Evolutionary conservation across 768 basidiomycete species (phyloP).

Genomic region (Termitomyces bulborhizus): DNA sequence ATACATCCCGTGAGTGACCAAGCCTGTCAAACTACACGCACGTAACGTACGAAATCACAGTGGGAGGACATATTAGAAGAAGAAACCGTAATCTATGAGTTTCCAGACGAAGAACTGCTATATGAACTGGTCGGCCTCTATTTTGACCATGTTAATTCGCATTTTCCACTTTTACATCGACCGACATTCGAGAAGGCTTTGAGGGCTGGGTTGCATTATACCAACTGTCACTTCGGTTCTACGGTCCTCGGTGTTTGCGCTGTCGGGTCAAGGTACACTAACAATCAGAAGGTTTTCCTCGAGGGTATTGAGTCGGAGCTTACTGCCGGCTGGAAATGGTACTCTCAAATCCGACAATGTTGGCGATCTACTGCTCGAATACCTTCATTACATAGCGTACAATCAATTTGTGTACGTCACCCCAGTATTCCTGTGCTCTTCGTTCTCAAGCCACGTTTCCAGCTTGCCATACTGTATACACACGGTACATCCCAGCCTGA

Average conservation of each 20-base stretch:
- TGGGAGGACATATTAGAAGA: slow-evolving; percentile 28
- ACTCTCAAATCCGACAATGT: slow-evolving; percentile 55
- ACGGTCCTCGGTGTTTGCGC: slow-evolving; percentile 64
- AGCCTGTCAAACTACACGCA: background rate
- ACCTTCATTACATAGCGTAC: slow-evolving; percentile 63
- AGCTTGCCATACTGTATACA: slow-evolving; percentile 37
- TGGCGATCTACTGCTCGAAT: slow-evolving; percentile 50
- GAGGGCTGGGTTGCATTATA: slow-evolving; percentile 38
- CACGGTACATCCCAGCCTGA: slow-evolving; percentile 40
- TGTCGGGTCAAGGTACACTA: slow-evolving; percentile 49
- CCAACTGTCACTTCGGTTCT: slow-evolving; percentile 44
- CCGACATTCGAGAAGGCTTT: slow-evolving; percentile 54
- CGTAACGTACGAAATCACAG: slow-evolving; percentile 18
- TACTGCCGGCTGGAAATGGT: slow-evolving; percentile 56
- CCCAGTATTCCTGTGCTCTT: slow-evolving; percentile 10
- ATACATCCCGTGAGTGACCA: slow-evolving; percentile 10
- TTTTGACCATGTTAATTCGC: slow-evolving; percentile 46
- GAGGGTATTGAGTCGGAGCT: slow-evolving; percentile 31
- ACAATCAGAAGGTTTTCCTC: slow-evolving; percentile 36
- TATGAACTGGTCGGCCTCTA: slow-evolving; percentile 46
- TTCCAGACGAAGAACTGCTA: slow-evolving; percentile 46
- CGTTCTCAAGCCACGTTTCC: background rate
- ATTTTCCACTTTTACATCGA: slow-evolving; percentile 60
- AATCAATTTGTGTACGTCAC: slow-evolving; percentile 52
- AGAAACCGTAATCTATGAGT: slow-evolving; percentile 22